phyloP scores from a whole-genome alignment of 768 basidiomycete genomes.

The Harrya chromipes region DNA sequence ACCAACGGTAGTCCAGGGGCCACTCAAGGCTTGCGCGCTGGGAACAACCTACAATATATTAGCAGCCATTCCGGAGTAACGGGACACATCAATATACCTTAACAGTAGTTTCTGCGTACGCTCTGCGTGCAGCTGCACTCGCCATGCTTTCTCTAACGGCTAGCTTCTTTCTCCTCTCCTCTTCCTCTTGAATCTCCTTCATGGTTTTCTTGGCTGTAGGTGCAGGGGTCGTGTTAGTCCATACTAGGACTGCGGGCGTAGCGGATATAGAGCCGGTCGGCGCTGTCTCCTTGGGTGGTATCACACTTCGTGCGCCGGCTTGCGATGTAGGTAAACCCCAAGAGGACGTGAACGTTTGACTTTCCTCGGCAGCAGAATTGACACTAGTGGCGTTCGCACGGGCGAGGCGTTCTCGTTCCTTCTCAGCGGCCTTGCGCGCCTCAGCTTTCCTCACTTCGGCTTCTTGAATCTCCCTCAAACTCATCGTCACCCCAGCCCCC shows the following conservation, averaged over 20 bases:
- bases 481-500: conserved; percentile 45
- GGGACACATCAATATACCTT: conserved; percentile 47
- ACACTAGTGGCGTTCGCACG: conserved; percentile 40
- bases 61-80: neutral
- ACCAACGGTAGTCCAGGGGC: conserved; percentile 88
- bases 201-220: conserved; percentile 78
- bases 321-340: conserved; percentile 91
- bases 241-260: conserved; percentile 50
- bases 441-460: conserved; percentile 82
- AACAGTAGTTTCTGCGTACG: conserved; percentile 74
- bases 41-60: conserved; percentile 31
- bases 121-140: conserved; percentile 58
- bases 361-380: conserved; percentile 47
- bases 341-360: conserved; percentile 62
- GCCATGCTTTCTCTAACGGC: conserved; percentile 58
- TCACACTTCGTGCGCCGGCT: conserved; percentile 49
- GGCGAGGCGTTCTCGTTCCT: conserved; percentile 62
- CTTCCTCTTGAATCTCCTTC: conserved; percentile 99
- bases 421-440: conserved; percentile 69
- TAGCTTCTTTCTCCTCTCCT: conserved; percentile 78
- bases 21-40: conserved; percentile 37
- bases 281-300: conserved; percentile 42
- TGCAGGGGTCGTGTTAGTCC: conserved; percentile 63
- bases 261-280: conserved; percentile 26
- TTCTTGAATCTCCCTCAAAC: conserved; percentile 93